phyloP scores from a whole-genome alignment of 768 basidiomycete species.

The Podaxis sp. region DNA sequence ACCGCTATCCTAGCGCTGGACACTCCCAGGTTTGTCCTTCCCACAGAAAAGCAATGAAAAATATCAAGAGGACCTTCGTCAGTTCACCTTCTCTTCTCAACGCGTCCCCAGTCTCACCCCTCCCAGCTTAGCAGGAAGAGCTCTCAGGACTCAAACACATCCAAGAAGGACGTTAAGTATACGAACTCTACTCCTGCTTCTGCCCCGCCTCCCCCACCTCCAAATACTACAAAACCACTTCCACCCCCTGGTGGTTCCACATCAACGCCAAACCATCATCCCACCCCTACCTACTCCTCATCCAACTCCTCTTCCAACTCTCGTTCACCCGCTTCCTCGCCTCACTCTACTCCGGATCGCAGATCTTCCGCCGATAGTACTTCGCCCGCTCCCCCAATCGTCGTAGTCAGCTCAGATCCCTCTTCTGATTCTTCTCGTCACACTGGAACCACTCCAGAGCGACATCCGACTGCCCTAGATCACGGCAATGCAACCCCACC shows the following conservation, averaged over 20 bases:
- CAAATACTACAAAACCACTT: conserved; percentile 65
- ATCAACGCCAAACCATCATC: conserved; percentile 25
- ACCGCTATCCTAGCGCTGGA: conserved; percentile 1
- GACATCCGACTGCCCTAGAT: conserved; percentile 48
- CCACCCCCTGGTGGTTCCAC: conserved; percentile 46
- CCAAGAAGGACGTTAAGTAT: conserved; percentile 67
- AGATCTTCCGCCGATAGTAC: conserved; percentile 49
- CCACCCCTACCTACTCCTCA: conserved; percentile 30
- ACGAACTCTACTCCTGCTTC: conserved; percentile 31
- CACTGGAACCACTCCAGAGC: conserved; percentile 43
- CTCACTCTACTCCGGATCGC: conserved; percentile 53
- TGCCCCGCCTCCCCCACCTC: conserved; percentile 59
- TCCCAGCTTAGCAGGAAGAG: conserved; percentile 66
- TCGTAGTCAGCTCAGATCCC: conserved; percentile 79
- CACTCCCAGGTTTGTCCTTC: not conserved
- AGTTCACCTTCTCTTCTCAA: conserved; percentile 26
- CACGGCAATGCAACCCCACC: conserved; percentile 56
- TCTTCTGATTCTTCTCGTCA: conserved; percentile 48
- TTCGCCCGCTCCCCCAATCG: conserved; percentile 74
- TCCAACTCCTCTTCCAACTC: conserved; percentile 36
- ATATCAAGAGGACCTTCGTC: conserved; percentile 81
- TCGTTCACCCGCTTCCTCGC: conserved; percentile 38
- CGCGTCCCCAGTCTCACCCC: conserved; percentile 21
- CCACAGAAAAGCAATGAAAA: conserved; percentile 58
- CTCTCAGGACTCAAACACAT: conserved; percentile 60